Percentiles rank a stretch among this genome's conserved stretches.
Conservation (phyloP, 192 early-diverging fungal genomes). For the Podila clonocystis region DNA sequence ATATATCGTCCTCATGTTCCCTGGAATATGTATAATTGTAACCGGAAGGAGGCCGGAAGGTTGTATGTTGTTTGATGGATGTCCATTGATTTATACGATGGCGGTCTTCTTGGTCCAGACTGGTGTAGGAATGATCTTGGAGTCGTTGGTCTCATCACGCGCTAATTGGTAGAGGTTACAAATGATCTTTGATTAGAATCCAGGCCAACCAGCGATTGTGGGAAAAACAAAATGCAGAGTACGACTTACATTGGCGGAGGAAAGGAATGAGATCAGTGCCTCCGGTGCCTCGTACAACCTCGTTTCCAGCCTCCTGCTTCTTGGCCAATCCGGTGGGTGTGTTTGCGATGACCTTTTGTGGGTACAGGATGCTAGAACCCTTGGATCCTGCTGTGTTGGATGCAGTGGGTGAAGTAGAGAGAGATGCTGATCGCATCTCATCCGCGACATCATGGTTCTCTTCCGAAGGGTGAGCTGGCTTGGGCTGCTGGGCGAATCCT, state of each 20-base stretch:
- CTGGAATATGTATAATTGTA: too few relatives aligned
- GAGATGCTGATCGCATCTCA: background rate
- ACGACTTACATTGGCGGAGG: conserved; percentile 60
- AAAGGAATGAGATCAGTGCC: conserved; percentile 94
- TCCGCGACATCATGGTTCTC: background rate
- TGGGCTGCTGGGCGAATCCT: conserved; percentile 56
- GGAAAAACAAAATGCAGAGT: background rate
- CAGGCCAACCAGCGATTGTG: background rate
- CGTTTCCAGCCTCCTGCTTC: conserved; percentile 60
- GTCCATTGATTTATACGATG: too few relatives aligned
- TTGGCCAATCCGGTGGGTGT: conserved; percentile 65
- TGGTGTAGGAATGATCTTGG: conserved; percentile 44
- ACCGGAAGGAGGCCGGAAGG: too few relatives aligned
- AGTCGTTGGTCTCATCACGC: conserved; percentile 46
- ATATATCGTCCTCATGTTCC: too few relatives aligned
- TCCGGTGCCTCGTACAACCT: conserved; percentile 79
- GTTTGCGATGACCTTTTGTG: conserved; percentile 33
- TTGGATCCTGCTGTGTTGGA: background rate
- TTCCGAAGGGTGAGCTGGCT: background rate
- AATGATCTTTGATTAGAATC: conserved; percentile 1
- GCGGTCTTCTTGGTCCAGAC: conserved; percentile 16
- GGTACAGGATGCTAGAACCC: conserved; percentile 39
- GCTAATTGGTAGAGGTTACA: conserved; percentile 1
- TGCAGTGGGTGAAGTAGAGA: background rate
- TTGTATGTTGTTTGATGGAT: too few relatives aligned